A percentile compares a stretch with the other conserved stretches of the same genome.
Evolutionary conservation across 352 stramenopile genomes (phyloP).

Genomic region (Pythium utonaiense): DNA sequence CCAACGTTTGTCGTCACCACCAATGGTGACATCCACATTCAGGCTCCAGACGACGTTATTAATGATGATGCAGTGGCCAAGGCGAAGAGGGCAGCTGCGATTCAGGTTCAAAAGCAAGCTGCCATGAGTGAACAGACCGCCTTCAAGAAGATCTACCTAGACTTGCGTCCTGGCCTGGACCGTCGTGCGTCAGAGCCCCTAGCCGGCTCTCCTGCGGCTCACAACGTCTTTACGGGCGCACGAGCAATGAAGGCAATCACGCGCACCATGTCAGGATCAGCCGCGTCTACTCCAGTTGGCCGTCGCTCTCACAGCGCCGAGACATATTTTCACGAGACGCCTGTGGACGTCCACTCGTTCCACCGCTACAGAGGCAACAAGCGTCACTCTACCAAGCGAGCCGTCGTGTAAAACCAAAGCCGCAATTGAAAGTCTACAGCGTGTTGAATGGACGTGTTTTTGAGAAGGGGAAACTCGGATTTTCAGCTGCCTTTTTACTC

Average conservation of each 20-base stretch:
- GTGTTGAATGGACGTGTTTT: neutral
- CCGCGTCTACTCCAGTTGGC: neutral
- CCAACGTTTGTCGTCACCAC: conserved; percentile 15
- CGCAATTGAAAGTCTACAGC: neutral
- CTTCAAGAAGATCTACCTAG: conserved; percentile 21
- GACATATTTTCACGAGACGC: conserved; percentile 12
- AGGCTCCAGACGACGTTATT: conserved; percentile 13
- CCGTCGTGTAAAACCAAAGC: neutral
- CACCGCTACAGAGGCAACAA: neutral
- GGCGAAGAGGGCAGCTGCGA: neutral
- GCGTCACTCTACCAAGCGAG: neutral
- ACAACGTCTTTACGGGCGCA: neutral
- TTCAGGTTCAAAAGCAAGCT: neutral
- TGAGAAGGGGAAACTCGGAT: too few species aligned
- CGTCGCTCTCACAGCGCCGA: conserved; percentile 7
- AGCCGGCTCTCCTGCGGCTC: neutral
- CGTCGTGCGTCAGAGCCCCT: conserved; percentile 11
- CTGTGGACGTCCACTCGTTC: neutral
- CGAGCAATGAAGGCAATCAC: neutral
- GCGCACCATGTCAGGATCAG: neutral
- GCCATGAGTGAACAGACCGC: conserved; percentile 6
- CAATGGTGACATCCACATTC: conserved; percentile 18
- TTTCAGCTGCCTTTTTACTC: too few species aligned
- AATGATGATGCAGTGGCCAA: conserved; percentile 2
- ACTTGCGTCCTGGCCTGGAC: conserved; percentile 18